Evolutionary conservation across 257 asterid species (phyloP), one percentile per base, ranked within the genome.

Genomic region (Solanum gracilifrons): DNA sequence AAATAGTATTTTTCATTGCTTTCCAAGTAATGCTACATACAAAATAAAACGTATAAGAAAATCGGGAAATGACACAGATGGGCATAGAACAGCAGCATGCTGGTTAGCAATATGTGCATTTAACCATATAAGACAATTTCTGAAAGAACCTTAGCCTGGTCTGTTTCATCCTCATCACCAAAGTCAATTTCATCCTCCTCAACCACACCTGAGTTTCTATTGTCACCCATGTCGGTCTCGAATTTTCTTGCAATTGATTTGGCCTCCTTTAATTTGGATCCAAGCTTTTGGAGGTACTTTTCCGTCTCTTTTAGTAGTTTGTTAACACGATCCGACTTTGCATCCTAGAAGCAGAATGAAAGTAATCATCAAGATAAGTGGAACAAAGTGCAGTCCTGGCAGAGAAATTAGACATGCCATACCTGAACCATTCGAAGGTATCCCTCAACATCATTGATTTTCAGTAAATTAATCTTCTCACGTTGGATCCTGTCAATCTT

Each of bases 361-460:
- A 69, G 72, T 43, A 73, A 87, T 85, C 33, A 86, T 79, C 83
- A 68, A 83, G 69, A 69, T 7, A 85, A 71, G 76, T n/a, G 13
- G 62, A 87, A 72, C 20, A 77, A 79, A 86, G 36, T 13, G 10
- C 82, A 32, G 69, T 20, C 60, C 69, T 31, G 68, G 9, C 33
- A 73, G 43, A 46, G 39, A 43, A 46, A 15, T 72, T 73, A 71
- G 68, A 73, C 68, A 48, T 76, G 60, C 83, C 89, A 88, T 90
- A 96, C 99, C 99, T 97, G 92, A 89, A 97, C 99, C 99, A 97
- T 97, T 88, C 99, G 96, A 88, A 97, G 98, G 91, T 97, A 97
- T 86, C 99, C 99, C 93, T 97, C 99, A 72, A 97, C 99, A 36
- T 97, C 99, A 93, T 97, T 97, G 89, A 97, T 94, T 91, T 97